Conservation (phyloP, 2,329 filamentous ascomycete genomes). For the Tolypocladium sp. region DNA sequence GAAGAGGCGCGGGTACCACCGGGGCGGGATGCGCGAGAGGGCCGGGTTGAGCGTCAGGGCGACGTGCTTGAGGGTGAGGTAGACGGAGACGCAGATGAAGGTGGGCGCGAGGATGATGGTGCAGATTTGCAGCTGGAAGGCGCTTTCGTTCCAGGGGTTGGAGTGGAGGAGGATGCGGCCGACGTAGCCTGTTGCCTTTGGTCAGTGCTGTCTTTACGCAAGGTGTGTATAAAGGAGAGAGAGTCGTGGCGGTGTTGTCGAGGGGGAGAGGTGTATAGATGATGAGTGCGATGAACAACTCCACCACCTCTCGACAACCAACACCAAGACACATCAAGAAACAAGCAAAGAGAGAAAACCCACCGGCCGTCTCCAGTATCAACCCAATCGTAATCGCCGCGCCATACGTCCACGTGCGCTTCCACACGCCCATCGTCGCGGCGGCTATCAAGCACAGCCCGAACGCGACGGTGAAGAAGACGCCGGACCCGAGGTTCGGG, state of each 20-base stretch:
- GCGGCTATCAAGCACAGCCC: constrained; percentile 32
- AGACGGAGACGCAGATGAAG: constrained; percentile 53
- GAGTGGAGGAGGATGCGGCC: constrained; percentile 39
- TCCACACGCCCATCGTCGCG: constrained; percentile 33
- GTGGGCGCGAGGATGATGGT: constrained; percentile 51
- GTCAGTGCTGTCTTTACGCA: not conserved
- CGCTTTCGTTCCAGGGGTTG: constrained; percentile 44
- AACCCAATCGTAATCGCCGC: constrained; percentile 38
- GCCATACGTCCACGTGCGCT: constrained; percentile 47
- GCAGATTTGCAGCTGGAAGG: constrained; percentile 51
- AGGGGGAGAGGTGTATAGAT: not conserved
- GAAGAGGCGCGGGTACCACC: constrained; percentile 47
- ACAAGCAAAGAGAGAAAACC: constrained; percentile 1
- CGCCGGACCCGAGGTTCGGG: constrained; percentile 46
- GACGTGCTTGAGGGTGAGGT: constrained; percentile 54
- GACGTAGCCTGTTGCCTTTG: constrained; percentile 34
- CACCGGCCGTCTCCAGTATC: constrained; percentile 41
- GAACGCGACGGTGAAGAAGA: constrained; percentile 43
- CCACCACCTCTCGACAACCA: not conserved
- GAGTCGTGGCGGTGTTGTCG: not conserved
- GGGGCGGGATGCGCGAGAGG: constrained; percentile 41
- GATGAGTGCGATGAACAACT: not conserved
- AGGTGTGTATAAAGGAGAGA: not conserved
- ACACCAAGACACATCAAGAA: not conserved
- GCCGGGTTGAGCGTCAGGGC: constrained; percentile 36